These are phyloP conservation scores for Boletus rufocinnamomeus DNA, from an alignment of 768 basidiomycete species.

Conservation along the genomic window DNA sequence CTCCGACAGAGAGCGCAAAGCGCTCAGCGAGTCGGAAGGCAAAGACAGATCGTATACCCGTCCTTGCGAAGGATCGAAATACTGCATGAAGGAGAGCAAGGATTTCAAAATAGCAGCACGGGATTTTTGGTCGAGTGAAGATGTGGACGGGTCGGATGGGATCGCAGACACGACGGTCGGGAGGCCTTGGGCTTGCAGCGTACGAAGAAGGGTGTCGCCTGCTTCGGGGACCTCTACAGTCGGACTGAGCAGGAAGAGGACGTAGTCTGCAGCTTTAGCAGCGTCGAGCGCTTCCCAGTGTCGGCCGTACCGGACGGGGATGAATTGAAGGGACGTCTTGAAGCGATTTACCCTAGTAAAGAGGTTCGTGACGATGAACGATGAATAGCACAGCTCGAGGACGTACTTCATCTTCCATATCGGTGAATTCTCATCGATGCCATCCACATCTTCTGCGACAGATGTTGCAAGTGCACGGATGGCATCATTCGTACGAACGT, in stretches of 20 bases:
- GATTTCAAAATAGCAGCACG: constrained; percentile 77
- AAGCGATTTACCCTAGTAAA: constrained; percentile 75
- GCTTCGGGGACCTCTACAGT: constrained; percentile 78
- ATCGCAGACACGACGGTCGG: constrained; percentile 81
- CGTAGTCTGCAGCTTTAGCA: constrained; percentile 87
- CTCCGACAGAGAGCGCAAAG: constrained; percentile 79
- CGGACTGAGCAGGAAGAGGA: constrained; percentile 81
- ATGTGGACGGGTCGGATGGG: constrained; percentile 48
- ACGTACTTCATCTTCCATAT: constrained; percentile 70
- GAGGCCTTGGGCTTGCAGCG: constrained; percentile 88
- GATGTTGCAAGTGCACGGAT: constrained; percentile 60
- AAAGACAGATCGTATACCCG: constrained; percentile 73
- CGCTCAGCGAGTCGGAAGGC: constrained; percentile 66
- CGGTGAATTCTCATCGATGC: constrained; percentile 11
- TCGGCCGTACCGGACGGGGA: constrained; percentile 68
- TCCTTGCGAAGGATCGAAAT: constrained; percentile 85
- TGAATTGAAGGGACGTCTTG: constrained; percentile 88
- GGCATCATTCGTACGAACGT: constrained; percentile 54
- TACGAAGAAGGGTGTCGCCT: constrained; percentile 87
- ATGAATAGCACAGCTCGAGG: not conserved
- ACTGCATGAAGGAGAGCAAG: constrained; percentile 89
- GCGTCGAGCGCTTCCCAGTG: constrained; percentile 83
- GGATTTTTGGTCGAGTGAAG: constrained; percentile 58
- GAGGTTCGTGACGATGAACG: constrained; percentile 1
- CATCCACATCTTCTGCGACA: constrained; percentile 47